Base-by-base conservation (phyloP, 2,329 filamentous ascomycete species). In the Phyllosticta citriasiana region DNA sequence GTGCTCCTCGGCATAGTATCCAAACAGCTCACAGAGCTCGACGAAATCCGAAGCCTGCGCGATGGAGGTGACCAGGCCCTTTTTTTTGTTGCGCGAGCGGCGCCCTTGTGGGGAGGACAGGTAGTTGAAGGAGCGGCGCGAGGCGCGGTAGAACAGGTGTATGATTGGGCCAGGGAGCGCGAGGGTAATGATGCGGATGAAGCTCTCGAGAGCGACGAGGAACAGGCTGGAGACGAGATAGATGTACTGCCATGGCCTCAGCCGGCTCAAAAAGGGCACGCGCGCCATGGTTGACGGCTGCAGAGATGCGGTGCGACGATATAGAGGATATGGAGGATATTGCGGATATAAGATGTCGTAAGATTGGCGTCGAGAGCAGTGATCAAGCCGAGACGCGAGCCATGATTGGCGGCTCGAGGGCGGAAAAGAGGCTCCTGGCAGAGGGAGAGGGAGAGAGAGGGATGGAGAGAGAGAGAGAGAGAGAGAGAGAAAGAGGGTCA, bases 1-100 rank as follows among this genome's bases (percentile, higher is more conserved):
- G 73, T 99, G 94, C 76, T 99, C 94, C 73, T 99, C 94, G 5
- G 93, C 90, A 67, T 90, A 88, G 75, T 97, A 97, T 55, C 92
- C 93, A 74, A 87, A 96, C 12, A 96, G 78, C 50, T 86, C 87
- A 74, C 93, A 97, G n/a, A 99, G 83, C 70, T 97, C 93, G 54
- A 91, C 85, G 72, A 99, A 97, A 71, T 97, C 94, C 63, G 89
- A 84, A 4, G 93, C 91, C 70, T 94, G 87, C 61, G 91, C 88
- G 62, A 99, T 86, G 8, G 86, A 85, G n/a, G 78, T 82, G 50
- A 89, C 90, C 61, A 91, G 81, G 50, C 83, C 84, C 85, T 88
- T 88, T 69, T 86, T 88, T 69, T 82, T 84, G 63, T 84, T 83
- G 62, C 87, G 84, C 9, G 84, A 86, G 66, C 82, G 84, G 67